These are phyloP conservation scores for Moricandia arvensis DNA, from an alignment of 345 rosid genomes.

Conservation along the genomic window DNA sequence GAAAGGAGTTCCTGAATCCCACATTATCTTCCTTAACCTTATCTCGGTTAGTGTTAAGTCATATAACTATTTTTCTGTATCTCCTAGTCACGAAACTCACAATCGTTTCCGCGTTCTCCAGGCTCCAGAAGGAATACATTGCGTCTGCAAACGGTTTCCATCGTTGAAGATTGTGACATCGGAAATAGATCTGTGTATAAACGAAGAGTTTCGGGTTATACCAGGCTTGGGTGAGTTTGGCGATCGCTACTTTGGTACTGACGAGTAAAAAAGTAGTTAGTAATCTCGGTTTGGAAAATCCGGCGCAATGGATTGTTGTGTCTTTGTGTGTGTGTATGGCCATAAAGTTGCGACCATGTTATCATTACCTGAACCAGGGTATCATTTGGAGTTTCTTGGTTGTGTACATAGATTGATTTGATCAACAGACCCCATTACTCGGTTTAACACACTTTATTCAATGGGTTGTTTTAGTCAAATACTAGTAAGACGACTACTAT, in stretches of 20 bases:
- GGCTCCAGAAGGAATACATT: conserved; percentile 98
- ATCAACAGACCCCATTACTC: not conserved
- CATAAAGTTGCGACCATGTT: conserved; percentile 4
- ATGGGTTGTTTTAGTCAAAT: not conserved
- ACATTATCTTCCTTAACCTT: conserved; percentile 91
- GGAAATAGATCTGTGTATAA: conserved; percentile 80
- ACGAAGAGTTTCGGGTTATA: conserved; percentile 86
- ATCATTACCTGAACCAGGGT: not conserved
- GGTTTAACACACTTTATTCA: not conserved
- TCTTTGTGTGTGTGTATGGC: conserved; percentile 8
- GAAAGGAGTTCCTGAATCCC: conserved; percentile 96
- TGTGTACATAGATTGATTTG: conserved; percentile 5
- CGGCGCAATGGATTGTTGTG: conserved; percentile 5
- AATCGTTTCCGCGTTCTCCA: conserved; percentile 20
- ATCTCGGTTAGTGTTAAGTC: conserved; percentile 65
- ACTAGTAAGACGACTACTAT: not conserved
- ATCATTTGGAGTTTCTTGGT: not conserved
- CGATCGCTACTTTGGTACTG: conserved; percentile 96
- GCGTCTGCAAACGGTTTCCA: conserved; percentile 83
- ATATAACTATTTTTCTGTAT: not conserved
- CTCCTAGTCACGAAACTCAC: not conserved
- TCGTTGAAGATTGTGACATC: conserved; percentile 89
- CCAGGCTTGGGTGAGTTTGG: conserved; percentile 99
- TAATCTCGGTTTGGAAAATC: not conserved
- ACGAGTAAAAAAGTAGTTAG: conserved; percentile 48